Base-by-base conservation (phyloP, 1,284 basidiomycete species). In the Schizophyllum commune region DNA sequence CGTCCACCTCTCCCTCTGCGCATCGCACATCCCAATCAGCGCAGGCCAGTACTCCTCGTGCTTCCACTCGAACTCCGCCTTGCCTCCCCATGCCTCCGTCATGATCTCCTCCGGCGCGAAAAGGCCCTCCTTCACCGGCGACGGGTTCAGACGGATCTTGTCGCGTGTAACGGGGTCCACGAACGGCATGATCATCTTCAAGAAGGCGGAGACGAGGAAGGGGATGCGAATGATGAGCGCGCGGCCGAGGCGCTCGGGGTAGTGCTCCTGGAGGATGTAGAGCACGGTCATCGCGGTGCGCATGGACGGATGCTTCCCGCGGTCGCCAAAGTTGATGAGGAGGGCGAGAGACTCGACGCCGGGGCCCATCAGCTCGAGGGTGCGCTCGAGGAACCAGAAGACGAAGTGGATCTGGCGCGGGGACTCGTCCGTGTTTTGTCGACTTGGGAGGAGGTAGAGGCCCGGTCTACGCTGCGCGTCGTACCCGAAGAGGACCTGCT, bases 161-260 rank as follows among this genome's bases (percentile, higher is more conserved):
- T 76, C 66, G 11, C 89, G 86, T 0, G 95, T 96, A 66, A 93
- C 69, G 6, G 89, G 87, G 72, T 91, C 89, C 58, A 91, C 81
- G 70, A 92, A 85, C 0, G 95, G 94, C 60, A 80, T 83, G 70
- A 98, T 86, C 64, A 92, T 77, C 63, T 87, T 89, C 79, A 91
- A 94, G 78, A 95, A 94, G 0, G 86, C 80, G 65, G 86, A 86
- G 64, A 95, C 74, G 65, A 92, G 74, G 75, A 83, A 92, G 21
- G 95, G 94, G 56, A 94, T 84, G 69, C 96, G 93, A 63, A 90
- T 80, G 65, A 96, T 86, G 55, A 95, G 75, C 1, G 92, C 86
- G 22, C 85, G 79, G n/a, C 93, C 94, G 39, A 98, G 84, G n/a
- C 93, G 85, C 75, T 96, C 94, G 0, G 93, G 92, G 70, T 97